phyloP scores from a whole-genome alignment of 192 early-diverging fungal species.

The Entophlyctis luteolus region DNA sequence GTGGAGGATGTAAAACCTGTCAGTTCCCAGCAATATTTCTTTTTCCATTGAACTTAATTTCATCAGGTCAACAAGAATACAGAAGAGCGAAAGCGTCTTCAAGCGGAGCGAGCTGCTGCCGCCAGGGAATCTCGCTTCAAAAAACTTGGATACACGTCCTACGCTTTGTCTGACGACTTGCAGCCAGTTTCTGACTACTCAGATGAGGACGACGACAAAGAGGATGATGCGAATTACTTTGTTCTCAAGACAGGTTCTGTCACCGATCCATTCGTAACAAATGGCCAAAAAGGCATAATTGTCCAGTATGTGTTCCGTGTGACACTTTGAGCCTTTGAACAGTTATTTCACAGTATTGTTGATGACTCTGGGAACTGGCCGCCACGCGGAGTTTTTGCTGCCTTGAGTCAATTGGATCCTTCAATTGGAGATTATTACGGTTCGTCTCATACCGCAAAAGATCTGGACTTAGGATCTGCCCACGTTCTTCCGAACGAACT shows the following conservation, averaged over 20 bases:
- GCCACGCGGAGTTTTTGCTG: conserved; percentile 16
- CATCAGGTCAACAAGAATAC: not conserved
- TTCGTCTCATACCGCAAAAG: not conserved
- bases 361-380: conserved; percentile 29
- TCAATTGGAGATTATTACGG: conserved; percentile 8
- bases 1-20: not conserved
- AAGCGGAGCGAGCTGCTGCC: not conserved
- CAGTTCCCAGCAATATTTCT: not conserved
- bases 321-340: not conserved
- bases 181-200: not conserved
- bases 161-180: not conserved
- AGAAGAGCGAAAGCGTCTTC: not conserved
- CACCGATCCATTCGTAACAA: conserved; percentile 2
- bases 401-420: conserved; percentile 9
- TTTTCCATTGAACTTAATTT: not conserved
- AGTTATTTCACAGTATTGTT: conserved; percentile 9
- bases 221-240: conserved; percentile 1
- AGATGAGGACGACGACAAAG: not conserved
- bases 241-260: conserved; percentile 12
- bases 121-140: not conserved
- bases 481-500: conserved; percentile 5
- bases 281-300: conserved; percentile 16
- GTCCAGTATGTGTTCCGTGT: conserved; percentile 11
- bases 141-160: conserved; percentile 17
- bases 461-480: conserved; percentile 19